These are phyloP conservation scores for Trametes sanguinea DNA, from an alignment of 768 basidiomycete genomes.

Conservation along the genomic window DNA sequence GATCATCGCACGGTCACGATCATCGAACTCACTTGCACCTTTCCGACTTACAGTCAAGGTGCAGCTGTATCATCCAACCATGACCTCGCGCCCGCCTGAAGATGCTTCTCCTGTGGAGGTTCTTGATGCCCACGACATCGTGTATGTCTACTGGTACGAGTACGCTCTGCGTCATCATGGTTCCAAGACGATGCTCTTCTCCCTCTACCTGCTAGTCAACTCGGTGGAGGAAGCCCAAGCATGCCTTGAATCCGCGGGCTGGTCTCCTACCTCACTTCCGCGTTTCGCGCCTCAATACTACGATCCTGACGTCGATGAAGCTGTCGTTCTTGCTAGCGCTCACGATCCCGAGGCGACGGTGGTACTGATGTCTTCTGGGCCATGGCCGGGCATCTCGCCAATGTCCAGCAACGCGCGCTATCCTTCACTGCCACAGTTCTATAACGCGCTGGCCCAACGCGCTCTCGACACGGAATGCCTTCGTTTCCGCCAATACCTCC, in stretches of 20 bases:
- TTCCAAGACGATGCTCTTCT: background rate
- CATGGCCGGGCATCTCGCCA: background rate
- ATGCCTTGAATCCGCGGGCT: background rate
- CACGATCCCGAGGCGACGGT: background rate
- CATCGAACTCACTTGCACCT: too few species aligned
- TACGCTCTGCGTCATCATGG: constrained; percentile 6
- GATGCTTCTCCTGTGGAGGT: too few species aligned
- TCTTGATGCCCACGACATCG: background rate
- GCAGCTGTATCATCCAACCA: too few species aligned
- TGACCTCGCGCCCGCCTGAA: too few species aligned
- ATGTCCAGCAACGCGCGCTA: background rate
- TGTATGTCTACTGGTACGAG: constrained; percentile 7
- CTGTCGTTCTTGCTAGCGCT: background rate
- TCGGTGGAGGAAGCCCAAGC: background rate
- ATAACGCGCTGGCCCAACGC: constrained; percentile 2
- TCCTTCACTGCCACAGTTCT: background rate
- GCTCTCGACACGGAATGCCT: background rate
- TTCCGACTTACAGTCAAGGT: too few species aligned
- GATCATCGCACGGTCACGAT: too few species aligned
- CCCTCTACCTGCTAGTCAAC: constrained; percentile 5
- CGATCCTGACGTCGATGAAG: constrained; percentile 3
- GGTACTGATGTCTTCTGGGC: background rate
- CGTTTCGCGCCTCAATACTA: background rate
- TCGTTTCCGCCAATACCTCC: background rate
- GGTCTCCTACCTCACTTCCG: background rate